Percentiles rank a stretch among this genome's conserved stretches.
Evolutionary conservation across 371 early-diverging fungal species (phyloP).

Genomic region (Mortierella sp.): DNA sequence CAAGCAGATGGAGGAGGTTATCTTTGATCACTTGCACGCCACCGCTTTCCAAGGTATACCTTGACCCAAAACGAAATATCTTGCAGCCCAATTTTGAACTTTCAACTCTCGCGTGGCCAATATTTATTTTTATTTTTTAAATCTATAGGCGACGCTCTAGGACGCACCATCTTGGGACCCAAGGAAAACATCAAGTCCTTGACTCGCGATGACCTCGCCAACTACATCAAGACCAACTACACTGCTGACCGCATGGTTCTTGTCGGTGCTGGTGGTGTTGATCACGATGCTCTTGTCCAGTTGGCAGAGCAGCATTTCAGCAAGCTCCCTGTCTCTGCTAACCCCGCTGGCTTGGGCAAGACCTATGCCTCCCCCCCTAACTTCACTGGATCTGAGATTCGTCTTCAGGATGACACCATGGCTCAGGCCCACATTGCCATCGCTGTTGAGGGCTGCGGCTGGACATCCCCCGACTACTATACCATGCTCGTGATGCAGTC

Average conservation of each 20-base stretch:
- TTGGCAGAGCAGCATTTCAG: constrained; percentile 94
- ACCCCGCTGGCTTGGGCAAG: constrained; percentile 62
- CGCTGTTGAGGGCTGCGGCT: constrained; percentile 96
- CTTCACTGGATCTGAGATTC: constrained; percentile 92
- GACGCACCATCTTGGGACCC: constrained; percentile 95
- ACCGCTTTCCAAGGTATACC: constrained; percentile 92
- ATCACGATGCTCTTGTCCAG: constrained; percentile 92
- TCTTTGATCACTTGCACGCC: constrained; percentile 95
- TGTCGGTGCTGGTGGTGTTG: constrained; percentile 93
- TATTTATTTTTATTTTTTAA: background rate
- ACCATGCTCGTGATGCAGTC: constrained; percentile 94
- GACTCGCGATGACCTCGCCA: constrained; percentile 82
- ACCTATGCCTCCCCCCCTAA: constrained; percentile 71
- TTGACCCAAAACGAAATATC: no score
- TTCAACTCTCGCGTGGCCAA: background rate
- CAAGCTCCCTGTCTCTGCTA: constrained; percentile 66
- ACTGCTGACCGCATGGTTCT: constrained; percentile 97
- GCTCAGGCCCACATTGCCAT: constrained; percentile 95
- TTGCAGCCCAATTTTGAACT: no score
- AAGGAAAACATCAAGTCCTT: constrained; percentile 92
- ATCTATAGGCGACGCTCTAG: constrained; percentile 83
- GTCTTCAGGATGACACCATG: constrained; percentile 84
- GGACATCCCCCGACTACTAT: constrained; percentile 96
- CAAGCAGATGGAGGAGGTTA: constrained; percentile 96
- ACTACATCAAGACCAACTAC: constrained; percentile 93